These are phyloP conservation scores for Rutstroemia sp. DNA, from an alignment of 2,329 filamentous ascomycete genomes.

Conservation along the genomic window DNA sequence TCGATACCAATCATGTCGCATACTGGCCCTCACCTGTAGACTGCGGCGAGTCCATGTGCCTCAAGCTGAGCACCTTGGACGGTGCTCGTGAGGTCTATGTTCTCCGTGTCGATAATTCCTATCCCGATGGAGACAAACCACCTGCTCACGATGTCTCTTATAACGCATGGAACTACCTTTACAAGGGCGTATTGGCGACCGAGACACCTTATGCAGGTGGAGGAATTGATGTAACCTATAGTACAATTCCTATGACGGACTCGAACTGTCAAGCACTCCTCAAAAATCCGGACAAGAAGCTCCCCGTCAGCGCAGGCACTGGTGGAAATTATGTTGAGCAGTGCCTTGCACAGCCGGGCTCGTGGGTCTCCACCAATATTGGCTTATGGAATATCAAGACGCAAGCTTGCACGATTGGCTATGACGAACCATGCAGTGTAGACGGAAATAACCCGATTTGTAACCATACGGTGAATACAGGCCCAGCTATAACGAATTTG, in stretches of 20 bases:
- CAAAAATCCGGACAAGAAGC: not conserved
- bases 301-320: not conserved
- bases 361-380: not conserved
- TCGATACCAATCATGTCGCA: not conserved
- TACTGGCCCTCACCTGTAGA: not conserved
- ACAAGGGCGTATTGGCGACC: not conserved
- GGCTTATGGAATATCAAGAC: not conserved
- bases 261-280: not conserved
- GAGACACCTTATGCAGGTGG: not conserved
- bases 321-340: not conserved
- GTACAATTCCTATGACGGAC: not conserved
- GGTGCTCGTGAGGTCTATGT: not conserved
- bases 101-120: not conserved
- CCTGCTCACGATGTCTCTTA: constrained; percentile 1
- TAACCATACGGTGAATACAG: not conserved
- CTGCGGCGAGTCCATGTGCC: not conserved
- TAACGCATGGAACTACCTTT: constrained; percentile 3
- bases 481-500: not conserved
- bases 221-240: not conserved
- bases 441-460: not conserved
- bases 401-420: not conserved
- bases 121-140: too few species aligned
- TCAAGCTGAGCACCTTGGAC: not conserved
- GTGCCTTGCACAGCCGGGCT: not conserved
- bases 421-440: not conserved